A percentile compares a stretch with the other conserved stretches of the same genome.
These are phyloP conservation scores for Solanum lycopersicoides DNA, from an alignment of 257 asterid genomes.

Conservation along the genomic window DNA sequence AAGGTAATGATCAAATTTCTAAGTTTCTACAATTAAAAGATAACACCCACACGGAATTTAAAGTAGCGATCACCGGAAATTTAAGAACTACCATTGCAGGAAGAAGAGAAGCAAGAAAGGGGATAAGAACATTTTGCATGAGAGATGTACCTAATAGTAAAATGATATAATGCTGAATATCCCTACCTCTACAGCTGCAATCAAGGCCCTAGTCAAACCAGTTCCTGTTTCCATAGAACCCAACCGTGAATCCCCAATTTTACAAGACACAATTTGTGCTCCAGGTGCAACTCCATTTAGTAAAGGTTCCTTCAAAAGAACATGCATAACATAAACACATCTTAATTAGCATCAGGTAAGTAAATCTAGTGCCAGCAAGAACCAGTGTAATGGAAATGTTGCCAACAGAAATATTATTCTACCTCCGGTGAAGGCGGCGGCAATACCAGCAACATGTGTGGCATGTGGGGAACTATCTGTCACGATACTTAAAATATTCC, in stretches of 20 bases:
- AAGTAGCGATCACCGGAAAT: neutral
- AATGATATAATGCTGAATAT: neutral
- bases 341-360: neutral
- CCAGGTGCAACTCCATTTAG: slow-evolving; percentile 99
- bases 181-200: slow-evolving; percentile 90
- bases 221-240: slow-evolving; percentile 99
- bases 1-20: neutral
- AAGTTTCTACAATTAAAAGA: neutral
- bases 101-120: neutral
- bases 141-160: neutral
- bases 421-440: slow-evolving; percentile 89
- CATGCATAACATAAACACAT: neutral
- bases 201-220: slow-evolving; percentile 88
- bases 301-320: slow-evolving; percentile 68
- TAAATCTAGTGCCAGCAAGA: neutral
- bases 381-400: neutral
- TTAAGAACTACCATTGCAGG: neutral
- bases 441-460: slow-evolving; percentile 97
- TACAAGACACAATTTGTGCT: slow-evolving; percentile 92
- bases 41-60: neutral
- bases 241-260: slow-evolving; percentile 93
- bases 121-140: neutral
- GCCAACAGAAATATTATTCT: neutral
- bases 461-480: slow-evolving; percentile 97
- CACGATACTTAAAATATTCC: slow-evolving; percentile 84